Base-by-base conservation (phyloP, 2,329 filamentous ascomycete species). In the Paraconiothyrium brasiliense region DNA sequence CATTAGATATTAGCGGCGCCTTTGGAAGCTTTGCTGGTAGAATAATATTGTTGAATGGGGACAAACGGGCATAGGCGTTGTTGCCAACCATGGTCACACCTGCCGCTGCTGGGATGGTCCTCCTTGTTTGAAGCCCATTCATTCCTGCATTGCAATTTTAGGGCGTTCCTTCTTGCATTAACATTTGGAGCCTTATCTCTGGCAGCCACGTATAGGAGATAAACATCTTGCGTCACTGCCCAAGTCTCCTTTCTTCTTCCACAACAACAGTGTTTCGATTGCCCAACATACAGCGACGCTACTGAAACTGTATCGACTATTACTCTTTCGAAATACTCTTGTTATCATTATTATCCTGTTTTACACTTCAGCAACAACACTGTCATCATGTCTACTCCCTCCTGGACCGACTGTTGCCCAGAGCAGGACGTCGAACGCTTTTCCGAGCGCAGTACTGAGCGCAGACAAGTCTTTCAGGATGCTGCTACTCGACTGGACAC, bases 391-490 rank as follows among this genome's bases (percentile, higher is more conserved):
- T 55, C 39, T 27, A 11, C 48, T 39, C 35, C 27, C 11, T 13
- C 22, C 58, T 60, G 58, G 58, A 44, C 30, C 37, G 47, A 46
- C 51, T 56, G 50, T 56, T 14, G 43, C 22, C 58, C 50, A 56
- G 58, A 60, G 58, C 41, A 50, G 24, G 58, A 50, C 50, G 30
- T 5, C 51, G 58, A 60, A 60, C 24, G 43, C 52, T 60, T 49
- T 49, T 55, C 58, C 34, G 44, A 55, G 58, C 58, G 58, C 46
- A 55, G 49, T 32, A 41, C 30, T 30, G 58, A 60, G 51, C 58
- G 58, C 51, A 60, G 58, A 60, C 58, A 60, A 60, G n/a, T 60
- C n/a, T 50, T 60, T 27, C 44, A 60, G 32, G 58, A 60, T 13
- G 56, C 59, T 14, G 48, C 56, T 44, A 6, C 24, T 8, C 46